Evolutionary conservation across 306 rosid species (phyloP).

Genomic region (Quercus rubra): DNA sequence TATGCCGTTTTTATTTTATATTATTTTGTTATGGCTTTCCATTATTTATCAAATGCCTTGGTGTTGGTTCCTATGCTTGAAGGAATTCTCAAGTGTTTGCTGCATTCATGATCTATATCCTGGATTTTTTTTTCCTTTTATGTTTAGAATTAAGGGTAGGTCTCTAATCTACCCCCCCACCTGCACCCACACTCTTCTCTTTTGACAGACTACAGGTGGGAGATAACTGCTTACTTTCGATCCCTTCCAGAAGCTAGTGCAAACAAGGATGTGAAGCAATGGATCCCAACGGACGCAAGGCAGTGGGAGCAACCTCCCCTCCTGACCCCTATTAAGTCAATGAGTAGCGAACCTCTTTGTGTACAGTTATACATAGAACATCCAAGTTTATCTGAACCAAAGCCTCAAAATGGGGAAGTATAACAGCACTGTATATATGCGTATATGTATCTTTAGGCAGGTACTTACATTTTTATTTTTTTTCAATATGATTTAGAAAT

Average conservation of each 20-base stretch:
- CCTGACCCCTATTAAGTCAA: conserved; percentile 68
- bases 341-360: conserved; percentile 58
- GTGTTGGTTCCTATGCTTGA: neutral
- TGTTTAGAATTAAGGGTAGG: neutral
- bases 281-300: conserved; percentile 77
- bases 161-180: neutral
- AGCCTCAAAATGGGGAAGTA: conserved; percentile 29
- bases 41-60: conserved; percentile 16
- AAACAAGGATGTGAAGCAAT: conserved; percentile 57
- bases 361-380: conserved; percentile 88
- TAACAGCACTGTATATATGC: neutral
- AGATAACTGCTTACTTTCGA: conserved; percentile 66
- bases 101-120: conserved; percentile 9
- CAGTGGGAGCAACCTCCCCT: conserved; percentile 85
- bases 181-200: neutral
- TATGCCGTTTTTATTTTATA: neutral
- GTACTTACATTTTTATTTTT: neutral
- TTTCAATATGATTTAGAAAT: neutral
- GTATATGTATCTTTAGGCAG: conserved; percentile 11
- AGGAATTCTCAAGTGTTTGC: neutral
- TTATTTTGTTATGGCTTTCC: neutral
- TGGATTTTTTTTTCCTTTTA: conserved; percentile 15
- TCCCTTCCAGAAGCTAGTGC: conserved; percentile 54
- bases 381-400: conserved; percentile 58
- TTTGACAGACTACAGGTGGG: conserved; percentile 69